Evolutionary conservation across 805 yeast genomes (phyloP).

Genomic region (Ogataea polymorpha): DNA sequence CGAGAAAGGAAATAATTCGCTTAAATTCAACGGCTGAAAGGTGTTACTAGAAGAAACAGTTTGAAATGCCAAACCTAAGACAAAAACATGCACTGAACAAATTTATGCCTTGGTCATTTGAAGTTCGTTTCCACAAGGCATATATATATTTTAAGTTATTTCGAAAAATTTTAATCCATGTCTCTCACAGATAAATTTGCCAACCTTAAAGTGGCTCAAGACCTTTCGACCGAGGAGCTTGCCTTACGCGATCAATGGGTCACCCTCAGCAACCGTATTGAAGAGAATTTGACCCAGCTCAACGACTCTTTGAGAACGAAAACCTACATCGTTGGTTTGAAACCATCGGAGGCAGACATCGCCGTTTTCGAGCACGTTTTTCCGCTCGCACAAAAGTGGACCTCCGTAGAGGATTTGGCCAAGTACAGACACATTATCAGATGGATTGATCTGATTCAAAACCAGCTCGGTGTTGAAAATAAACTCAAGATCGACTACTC

Average conservation of each 20-base stretch:
- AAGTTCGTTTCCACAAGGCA: too few relatives aligned
- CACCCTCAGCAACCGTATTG: slow-evolving; percentile 65
- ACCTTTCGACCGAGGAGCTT: slow-evolving; percentile 34
- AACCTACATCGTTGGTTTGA: slow-evolving; percentile 69
- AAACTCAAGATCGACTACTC: slow-evolving; percentile 56
- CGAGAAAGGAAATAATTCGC: too few relatives aligned
- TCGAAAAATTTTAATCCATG: slow-evolving; percentile 23
- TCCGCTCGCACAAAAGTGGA: slow-evolving; percentile 58
- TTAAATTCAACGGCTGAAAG: too few relatives aligned
- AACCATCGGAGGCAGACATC: slow-evolving; percentile 69
- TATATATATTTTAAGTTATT: not conserved
- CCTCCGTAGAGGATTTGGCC: slow-evolving; percentile 51
- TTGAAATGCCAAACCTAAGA: too few relatives aligned
- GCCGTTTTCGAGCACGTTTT: slow-evolving; percentile 63
- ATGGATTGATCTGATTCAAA: slow-evolving; percentile 90
- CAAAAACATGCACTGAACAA: too few relatives aligned
- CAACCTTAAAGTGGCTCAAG: slow-evolving; percentile 28
- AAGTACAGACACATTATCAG: slow-evolving; percentile 80
- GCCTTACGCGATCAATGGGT: slow-evolving; percentile 80
- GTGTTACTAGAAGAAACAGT: too few relatives aligned
- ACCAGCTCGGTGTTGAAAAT: slow-evolving; percentile 50
- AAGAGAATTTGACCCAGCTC: slow-evolving; percentile 52
- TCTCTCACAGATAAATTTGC: slow-evolving; percentile 30
- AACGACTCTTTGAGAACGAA: slow-evolving; percentile 65
- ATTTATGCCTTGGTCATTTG: too few relatives aligned